Evolutionary conservation across 2,329 filamentous ascomycete species (phyloP), one percentile per base, ranked within the genome.

Genomic region (Bimuria novae-zelandiae): DNA sequence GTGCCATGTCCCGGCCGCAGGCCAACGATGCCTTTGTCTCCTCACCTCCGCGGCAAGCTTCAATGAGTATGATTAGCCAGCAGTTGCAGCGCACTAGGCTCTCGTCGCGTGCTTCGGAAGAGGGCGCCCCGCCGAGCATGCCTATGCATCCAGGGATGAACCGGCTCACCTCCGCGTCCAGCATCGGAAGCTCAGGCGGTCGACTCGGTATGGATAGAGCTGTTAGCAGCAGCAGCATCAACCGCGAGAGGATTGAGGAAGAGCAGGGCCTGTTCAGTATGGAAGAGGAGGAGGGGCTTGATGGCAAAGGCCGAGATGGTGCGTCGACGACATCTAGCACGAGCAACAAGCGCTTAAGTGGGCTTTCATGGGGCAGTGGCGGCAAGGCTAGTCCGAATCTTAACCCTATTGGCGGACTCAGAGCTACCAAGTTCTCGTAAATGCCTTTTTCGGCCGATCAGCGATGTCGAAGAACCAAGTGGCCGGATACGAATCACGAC

Each of bases 81-180:
- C 83, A 83, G 59, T 67, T 84, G 56, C 74, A 77, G 55, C 73
- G 78, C 30, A 77, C 75, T 7, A 72, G 77, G 11, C 63, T 77
- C 7, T 71, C 73, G 3, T 66, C 66, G 3, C 67, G 70, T 25
- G 63, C 61, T 30, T 64, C 62, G 8, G 70, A 73, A 17, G 68
- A 68, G 17, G 51, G 57, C 25, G 55, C 55, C 8, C 60, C 67
- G 7, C 60, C 61, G 22, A 64, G 60, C 21, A 62, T 61, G 19
- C 66, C 68, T 2, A 57, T 70, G 16, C 87, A 69, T 91, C 92
- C 91, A 85, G 95, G 64, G 85, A 89, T 92, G 61, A 57, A 62
- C 43, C 69, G 66, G 33, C 68, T 76, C 30, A 60, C 70, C 14
- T 72, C 68, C 25, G 61, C 49, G 30, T 68, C 63, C 11, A 74